phyloP scores from a whole-genome alignment of 1,139 yeast species.

The Scheffersomyces quercinus region DNA sequence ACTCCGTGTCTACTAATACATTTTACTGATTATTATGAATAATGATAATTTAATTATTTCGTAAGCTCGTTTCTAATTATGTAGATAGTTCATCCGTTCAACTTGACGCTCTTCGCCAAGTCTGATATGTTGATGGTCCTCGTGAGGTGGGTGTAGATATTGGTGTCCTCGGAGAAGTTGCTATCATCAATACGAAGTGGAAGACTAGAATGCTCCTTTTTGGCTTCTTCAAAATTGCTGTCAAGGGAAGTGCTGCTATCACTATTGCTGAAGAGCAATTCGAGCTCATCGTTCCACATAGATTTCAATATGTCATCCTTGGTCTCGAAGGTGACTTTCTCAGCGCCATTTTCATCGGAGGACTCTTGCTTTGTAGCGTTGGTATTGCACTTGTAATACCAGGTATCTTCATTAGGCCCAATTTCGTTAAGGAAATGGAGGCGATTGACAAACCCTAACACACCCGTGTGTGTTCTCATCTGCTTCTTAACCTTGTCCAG shows the following conservation, averaged over 20 bases:
- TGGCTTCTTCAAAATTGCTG: not conserved
- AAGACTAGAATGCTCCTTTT: not conserved
- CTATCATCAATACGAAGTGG: not conserved
- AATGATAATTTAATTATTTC: no score
- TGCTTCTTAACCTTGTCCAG: conserved; percentile 3
- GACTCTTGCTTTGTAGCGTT: not conserved
- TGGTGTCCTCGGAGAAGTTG: not conserved
- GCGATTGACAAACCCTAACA: conserved; percentile 13
- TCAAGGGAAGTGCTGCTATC: no score
- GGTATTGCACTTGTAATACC: not conserved
- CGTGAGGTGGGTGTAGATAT: not conserved
- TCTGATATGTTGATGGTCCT: not conserved
- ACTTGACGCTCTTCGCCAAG: not conserved
- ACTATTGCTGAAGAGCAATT: not conserved
- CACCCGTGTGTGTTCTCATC: conserved; percentile 11
- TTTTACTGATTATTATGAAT: no score
- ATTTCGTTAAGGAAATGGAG: conserved; percentile 2
- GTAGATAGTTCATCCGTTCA: not conserved
- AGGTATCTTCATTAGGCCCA: not conserved
- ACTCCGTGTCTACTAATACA: no score
- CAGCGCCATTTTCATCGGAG: no score
- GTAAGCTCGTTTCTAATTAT: no score
- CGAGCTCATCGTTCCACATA: not conserved
- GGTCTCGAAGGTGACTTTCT: not conserved
- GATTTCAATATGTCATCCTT: not conserved